Base-by-base conservation (phyloP, 2,329 filamentous ascomycete genomes). In the Hymenoscyphus scutula region DNA sequence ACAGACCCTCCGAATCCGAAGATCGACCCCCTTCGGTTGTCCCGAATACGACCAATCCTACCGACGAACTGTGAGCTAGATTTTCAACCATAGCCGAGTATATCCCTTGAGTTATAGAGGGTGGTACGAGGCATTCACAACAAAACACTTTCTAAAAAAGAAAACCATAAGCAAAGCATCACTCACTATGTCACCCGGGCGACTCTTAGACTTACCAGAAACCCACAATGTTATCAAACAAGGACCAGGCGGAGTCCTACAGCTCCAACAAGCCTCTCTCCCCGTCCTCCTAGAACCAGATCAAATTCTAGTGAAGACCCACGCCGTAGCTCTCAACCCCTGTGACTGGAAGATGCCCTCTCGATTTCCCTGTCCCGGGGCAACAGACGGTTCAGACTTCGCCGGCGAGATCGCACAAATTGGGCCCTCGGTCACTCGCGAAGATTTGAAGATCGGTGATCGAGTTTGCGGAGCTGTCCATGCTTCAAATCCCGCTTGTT, bases 331-430 rank as follows among this genome's bases (percentile, higher is more conserved):
- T 1, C 30, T 76, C 29, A 75, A 75, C 64, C 74, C 69, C 5
- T 64, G 61, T 60, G 74, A 76, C 64, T 66, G 60, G 60, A 75
- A 76, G 61, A 74, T 74, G 70, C 56, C 61, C 1, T 62, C 56
- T 4, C 41, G 38, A 1, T 67, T 72, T 27, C 68, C 66, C 1
- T 58, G 27, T 1, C 65, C 68, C 1, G 60, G 60, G 11, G 32
- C 56, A 19, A 59, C 51, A 15, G 15, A 27, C 19, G 61, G 61
- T 25, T 56, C n/a, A 5, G 61, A 62, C 30, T 62, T 55, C 30
- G 51, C 61, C 10, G 61, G 61, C 1, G 17, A 15, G 11, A 37
- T 62, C 17, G 27, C 59, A 11, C 32, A 30, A 23, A 56, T 62
- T 25, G 72, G 70, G 58, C 11, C 64, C 62, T 4, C 4, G 5